Evolutionary conservation across 202 grass and related monocot genomes (phyloP), one percentile per base, ranked within the genome.

Genomic region (Schoenoplectus triqueter): DNA sequence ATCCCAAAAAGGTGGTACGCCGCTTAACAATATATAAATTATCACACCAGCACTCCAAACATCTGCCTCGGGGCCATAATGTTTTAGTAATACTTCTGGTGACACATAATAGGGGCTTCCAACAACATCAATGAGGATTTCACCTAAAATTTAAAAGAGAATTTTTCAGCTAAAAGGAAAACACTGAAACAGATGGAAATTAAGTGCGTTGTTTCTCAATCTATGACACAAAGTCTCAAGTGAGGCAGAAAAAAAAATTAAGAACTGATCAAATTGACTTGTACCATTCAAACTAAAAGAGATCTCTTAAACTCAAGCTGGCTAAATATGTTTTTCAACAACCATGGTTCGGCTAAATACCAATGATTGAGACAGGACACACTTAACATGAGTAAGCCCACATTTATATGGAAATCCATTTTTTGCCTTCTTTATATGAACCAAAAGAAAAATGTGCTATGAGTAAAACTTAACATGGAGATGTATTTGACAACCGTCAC

Each of bases 1-100:
- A 87, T 95, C 96, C 96, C 96, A 98, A 84, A 98, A 98, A 79
- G 96, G 96, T 87, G 96, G 96, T 3, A 98, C 93, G 62, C 96
- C 96, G 90, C 96, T 92, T 78, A 98, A 89, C 78, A 98, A 90
- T 67, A 98, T 98, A 86, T 98, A 98, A 45, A 98, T 88, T 60
- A 98, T 98, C 68, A 98, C 93, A 67, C 95, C 95, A 85, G 95
- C 95, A 89, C 95, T 98, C 95, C 95, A 98, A 19, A 98, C 95
- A 55, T 98, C 95, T 77, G 92, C 90, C 66, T 95, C 95, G 39
- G 88, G 90, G 49, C 93, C 95, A 86, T 98, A 98, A 56, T 85
- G 76, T 83, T 98, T 98, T 44, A 93, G 39, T 51, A 98, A 85
- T 86, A 98, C 93, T 87, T 98, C 95, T 42, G 95, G 95, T 59